A percentile compares a stretch with the other conserved stretches of the same genome.
Evolutionary conservation across 768 basidiomycete species (phyloP).

Genomic region (Panellus pusillus): DNA sequence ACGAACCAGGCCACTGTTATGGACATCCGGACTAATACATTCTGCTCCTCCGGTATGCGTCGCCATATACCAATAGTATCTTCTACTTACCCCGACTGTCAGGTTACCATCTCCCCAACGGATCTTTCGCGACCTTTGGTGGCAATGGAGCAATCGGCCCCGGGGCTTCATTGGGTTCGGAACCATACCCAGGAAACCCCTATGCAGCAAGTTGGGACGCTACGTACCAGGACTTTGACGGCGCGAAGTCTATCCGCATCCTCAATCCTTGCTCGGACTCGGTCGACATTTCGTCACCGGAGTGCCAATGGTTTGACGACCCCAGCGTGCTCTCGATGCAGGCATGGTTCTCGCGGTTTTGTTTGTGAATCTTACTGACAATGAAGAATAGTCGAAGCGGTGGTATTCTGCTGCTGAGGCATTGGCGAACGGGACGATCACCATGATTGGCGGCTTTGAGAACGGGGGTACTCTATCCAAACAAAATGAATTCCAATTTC

Average conservation of each 20-base stretch:
- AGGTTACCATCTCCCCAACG: constrained; percentile 63
- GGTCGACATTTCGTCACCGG: constrained; percentile 44
- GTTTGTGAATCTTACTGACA: constrained; percentile 23
- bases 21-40: constrained; percentile 73
- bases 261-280: constrained; percentile 66
- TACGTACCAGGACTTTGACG: constrained; percentile 68
- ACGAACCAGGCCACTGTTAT: constrained; percentile 61
- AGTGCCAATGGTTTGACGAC: constrained; percentile 75
- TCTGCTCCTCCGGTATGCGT: constrained; percentile 51
- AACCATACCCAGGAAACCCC: constrained; percentile 24
- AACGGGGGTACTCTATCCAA: constrained; percentile 44
- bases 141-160: constrained; percentile 76
- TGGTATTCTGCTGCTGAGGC: constrained; percentile 81
- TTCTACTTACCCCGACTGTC: no score
- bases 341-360: neutral
- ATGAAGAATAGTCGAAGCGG: constrained; percentile 58
- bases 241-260: constrained; percentile 74
- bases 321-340: neutral
- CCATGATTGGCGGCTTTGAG: constrained; percentile 77
- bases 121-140: constrained; percentile 67
- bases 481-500: neutral
- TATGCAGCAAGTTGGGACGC: constrained; percentile 25
- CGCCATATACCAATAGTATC: no score
- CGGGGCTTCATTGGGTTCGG: constrained; percentile 3
- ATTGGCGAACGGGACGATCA: constrained; percentile 72